Evolutionary conservation across 2,329 filamentous ascomycete genomes (phyloP), one percentile per base, ranked within the genome.

Genomic region (Domatiomyces globalis): DNA sequence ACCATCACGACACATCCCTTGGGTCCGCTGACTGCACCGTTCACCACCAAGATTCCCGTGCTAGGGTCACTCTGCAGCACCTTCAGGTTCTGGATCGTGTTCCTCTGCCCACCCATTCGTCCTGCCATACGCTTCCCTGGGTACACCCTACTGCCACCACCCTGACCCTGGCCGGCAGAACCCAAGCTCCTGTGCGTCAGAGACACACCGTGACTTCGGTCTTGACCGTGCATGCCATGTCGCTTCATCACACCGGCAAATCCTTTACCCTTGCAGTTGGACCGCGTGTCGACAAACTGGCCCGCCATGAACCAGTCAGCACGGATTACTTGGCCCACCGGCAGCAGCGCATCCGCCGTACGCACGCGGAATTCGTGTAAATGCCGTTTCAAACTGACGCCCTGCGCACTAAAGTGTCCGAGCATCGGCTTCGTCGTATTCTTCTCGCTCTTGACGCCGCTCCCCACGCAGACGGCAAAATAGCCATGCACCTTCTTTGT

Each of bases 61-160:
- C 85, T 83, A 61, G 82, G 78, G 70, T 96, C 88, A 33, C 95
- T 83, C 73, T 87, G 83, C 66, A 98, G 71, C 49, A 98, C 81
- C 70, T 84, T 85, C 61, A 96, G 72, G 69, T 94, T 95, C 76
- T 95, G 89, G 52, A 92, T 77, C 46, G 92, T 98, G 51, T 88
- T 85, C 60, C 80, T 81, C 68, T 94, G 79, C 58, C 84, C 85
- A 57, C 92, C 92, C 92, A 98, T 96, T 54, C 87, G 81, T 51
- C 92, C 92, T 2, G 92, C 81, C 92, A 98, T 98, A 72, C 88
- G 92, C 80, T 98, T 98, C 54, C 92, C 92, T 0, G 92, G 92
- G 65, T 88, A 73, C 20, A 98, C 90, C 70, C 92, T 81, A 56
- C 87, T 94, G 71, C 92, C 92, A 65, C 85, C 83, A 58, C 92